Percentiles rank a stretch among this genome's conserved stretches.
Conservation (phyloP, 805 yeast genomes). For the Metschnikowia koreensis region DNA sequence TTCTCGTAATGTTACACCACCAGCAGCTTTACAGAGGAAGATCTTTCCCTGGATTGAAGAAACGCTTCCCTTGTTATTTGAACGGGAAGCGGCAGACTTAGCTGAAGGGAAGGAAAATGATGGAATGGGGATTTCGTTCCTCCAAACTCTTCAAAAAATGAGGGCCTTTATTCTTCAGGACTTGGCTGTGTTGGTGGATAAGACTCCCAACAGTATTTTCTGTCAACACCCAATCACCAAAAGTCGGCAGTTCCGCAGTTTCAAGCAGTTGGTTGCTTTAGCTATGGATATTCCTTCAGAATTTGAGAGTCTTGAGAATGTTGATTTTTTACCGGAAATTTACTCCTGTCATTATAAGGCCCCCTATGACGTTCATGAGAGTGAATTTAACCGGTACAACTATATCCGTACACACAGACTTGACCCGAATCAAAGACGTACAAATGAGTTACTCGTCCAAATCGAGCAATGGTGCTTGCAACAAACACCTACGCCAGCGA, state of each 20-base stretch:
- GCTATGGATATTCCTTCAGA: not conserved
- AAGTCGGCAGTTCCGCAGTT: not conserved
- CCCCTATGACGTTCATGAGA: not conserved
- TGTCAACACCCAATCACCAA: not conserved
- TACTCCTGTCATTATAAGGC: not conserved
- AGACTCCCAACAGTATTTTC: not conserved
- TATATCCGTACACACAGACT: not conserved
- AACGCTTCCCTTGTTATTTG: not conserved
- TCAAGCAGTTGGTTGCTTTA: not conserved
- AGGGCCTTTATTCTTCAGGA: not conserved
- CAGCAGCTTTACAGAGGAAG: not conserved
- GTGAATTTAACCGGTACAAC: not conserved
- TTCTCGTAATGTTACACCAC: not conserved
- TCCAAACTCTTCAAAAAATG: not conserved
- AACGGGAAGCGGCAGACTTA: not conserved
- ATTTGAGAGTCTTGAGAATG: not conserved
- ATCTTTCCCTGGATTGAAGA: not conserved
- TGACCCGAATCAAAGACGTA: not conserved
- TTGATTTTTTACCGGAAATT: not conserved
- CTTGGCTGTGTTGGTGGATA: not conserved
- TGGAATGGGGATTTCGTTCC: not conserved
- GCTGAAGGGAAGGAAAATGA: not conserved
- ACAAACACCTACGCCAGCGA: not conserved
- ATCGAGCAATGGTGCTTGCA: not conserved
- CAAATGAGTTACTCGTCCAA: not conserved